A percentile compares a stretch with the other conserved stretches of the same genome.
Evolutionary conservation across 225 moss, liverwort and hornwort species (phyloP).

Genomic region (Pseudisothecium myosuroides): DNA sequence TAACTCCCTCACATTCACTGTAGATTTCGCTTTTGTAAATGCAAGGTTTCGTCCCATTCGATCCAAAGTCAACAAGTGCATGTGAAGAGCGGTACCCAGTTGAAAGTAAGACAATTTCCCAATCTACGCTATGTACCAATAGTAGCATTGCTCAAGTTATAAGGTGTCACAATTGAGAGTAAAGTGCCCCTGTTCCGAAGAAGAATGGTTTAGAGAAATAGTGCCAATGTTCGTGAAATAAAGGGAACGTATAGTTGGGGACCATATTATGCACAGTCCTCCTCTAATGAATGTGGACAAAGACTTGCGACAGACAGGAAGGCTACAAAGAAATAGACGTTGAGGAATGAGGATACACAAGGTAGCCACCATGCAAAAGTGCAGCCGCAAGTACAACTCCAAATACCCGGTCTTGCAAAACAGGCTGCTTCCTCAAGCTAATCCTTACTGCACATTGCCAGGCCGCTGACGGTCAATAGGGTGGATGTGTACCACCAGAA

Average conservation of each 20-base stretch:
- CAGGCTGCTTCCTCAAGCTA: slow-evolving; percentile 70
- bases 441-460: slow-evolving; percentile 74
- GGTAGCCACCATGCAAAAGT: slow-evolving; percentile 91
- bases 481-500: not conserved
- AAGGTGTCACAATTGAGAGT: not conserved
- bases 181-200: no score
- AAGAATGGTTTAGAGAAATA: not conserved
- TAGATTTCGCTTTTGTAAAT: not conserved
- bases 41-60: not conserved
- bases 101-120: not conserved
- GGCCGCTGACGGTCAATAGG: not conserved
- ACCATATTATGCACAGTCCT: not conserved
- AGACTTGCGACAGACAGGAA: not conserved
- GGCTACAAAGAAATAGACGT: not conserved
- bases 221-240: not conserved
- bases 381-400: slow-evolving; percentile 81
- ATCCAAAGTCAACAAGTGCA: not conserved
- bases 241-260: not conserved
- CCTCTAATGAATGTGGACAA: not conserved
- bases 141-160: not conserved
- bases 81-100: not conserved
- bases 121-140: not conserved
- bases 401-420: slow-evolving; percentile 78
- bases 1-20: not conserved
- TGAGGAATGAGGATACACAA: slow-evolving; percentile 75